Evolutionary conservation across 1,284 basidiomycete genomes (phyloP), one percentile per base, ranked within the genome.

Genomic region (Inonotus obliquus): DNA sequence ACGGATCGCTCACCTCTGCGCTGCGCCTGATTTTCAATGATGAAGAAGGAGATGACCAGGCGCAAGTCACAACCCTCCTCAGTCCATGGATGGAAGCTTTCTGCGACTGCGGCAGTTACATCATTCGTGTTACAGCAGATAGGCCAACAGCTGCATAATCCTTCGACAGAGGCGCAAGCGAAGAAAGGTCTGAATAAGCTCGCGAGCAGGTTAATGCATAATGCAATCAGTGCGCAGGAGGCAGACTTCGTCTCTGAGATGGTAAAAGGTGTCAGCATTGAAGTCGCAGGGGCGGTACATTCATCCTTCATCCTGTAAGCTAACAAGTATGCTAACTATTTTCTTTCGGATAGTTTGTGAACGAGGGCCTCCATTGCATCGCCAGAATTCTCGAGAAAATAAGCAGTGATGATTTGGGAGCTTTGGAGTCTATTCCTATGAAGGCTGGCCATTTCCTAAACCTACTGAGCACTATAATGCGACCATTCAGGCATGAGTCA

Each of bases 11-110:
- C n/a, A 80, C 89, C 35, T 79, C 81, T 61, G 86, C 86, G 3
- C 70, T 90, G 55, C 77, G 82, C 53, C 74, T 84, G 64, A 82
- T 89, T 65, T 73, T 90, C 19, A 81, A 81, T 54, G 85, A 87
- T 66, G 77, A 78, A 4, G 75, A 75, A 21, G 56, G 49, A 44
- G 61, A 63, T 23, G 61, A 63, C 21, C 52, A 55, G 23, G 32
- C 59, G 9, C 54, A 83, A 14, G 76, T 81, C 60, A 80, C 85
- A 6, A 82, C 81, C 23, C 76, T 86, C 41, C 77, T 92, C 25
- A 91, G 87, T 64, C 90, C 89, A 0, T 92, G 90, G 89, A 89
- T n/a, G n/a, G n/a, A n/a, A 89, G 68, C 81, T 92, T 37, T 83
- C 86, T 17, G 87, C 87, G 1, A 91, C 91, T 0, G 85, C 87